phyloP scores from a whole-genome alignment of 1,284 basidiomycete genomes.

The Boletus semigastroideus region DNA sequence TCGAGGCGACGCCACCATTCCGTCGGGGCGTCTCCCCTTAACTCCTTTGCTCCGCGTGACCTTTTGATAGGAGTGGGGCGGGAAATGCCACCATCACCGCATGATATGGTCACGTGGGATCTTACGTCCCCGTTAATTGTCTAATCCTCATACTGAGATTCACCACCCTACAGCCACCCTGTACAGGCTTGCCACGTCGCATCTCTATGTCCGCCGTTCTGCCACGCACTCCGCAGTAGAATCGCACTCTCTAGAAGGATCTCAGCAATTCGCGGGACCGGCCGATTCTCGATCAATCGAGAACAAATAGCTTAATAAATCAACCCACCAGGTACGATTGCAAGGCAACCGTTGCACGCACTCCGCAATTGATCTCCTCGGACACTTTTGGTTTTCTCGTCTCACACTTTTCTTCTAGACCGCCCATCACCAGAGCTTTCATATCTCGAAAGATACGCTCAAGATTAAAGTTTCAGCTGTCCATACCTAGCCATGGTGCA shows the following conservation, averaged over 20 bases:
- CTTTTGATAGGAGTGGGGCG: slow-evolving; percentile 27
- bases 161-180: neutral
- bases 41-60: slow-evolving; percentile 19
- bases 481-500: slow-evolving; percentile 9
- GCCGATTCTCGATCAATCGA: slow-evolving; percentile 7
- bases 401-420: slow-evolving; percentile 3
- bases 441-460: slow-evolving; percentile 24
- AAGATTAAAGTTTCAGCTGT: slow-evolving; percentile 22
- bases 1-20: slow-evolving; percentile 14
- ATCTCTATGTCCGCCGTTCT: slow-evolving; percentile 6
- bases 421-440: neutral
- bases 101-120: neutral
- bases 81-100: slow-evolving; percentile 12
- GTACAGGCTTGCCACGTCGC: neutral
- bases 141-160: neutral
- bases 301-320: slow-evolving; percentile 8
- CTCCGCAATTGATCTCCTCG: slow-evolving; percentile 26
- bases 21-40: slow-evolving; percentile 14
- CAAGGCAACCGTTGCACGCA: neutral
- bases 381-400: slow-evolving; percentile 9
- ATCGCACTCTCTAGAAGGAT: neutral
- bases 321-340: neutral
- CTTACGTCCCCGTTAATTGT: slow-evolving; percentile 4
- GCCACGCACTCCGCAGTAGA: slow-evolving; percentile 16
- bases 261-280: slow-evolving; percentile 22